Evolutionary conservation across 2,329 filamentous ascomycete genomes (phyloP), one percentile per base, ranked within the genome.

Genomic region (Aspergillus novoparasiticus): DNA sequence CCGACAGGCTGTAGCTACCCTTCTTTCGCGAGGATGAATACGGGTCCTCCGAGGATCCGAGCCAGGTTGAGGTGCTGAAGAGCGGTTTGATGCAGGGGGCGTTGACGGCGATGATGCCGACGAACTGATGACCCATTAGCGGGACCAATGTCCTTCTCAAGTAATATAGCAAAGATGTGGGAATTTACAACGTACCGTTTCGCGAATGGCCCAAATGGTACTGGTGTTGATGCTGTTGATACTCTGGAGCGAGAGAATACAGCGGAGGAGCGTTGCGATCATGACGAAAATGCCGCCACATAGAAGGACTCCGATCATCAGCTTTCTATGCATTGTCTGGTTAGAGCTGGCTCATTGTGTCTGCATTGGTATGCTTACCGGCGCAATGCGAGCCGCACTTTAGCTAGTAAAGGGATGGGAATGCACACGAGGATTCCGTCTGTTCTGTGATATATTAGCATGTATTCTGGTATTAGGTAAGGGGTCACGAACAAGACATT

Each of bases 261-360:
- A 81, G n/a, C 80, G 79, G 41, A 82, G 70, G 0, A 82, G 64
- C 1, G 80, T 76, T 26, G 79, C 79, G 9, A 77, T 66, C 63
- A 82, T 80, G 60, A 82, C 76, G 63, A 82, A 82, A n/a, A 82
- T 45, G 4, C 80, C 79, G 3, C 79, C 78, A 57, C 78, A 82
- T 12, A 82, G 78, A 0, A 81, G 71, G 5, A 79, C 34, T 1
- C 75, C 74, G 50, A 81, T 76, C 19, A 78, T 68, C 3, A 81
- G 21, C 67, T 82, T 82, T 4, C 71, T 72, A 30, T 48, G 28
- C 4, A 12, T n/a, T 4, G 10, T 16, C 21, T 3, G 28, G 28
- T 51, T 32, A 14, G 10, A n/a, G 32, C 11, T 19, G 16, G 46
- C 16, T 4, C 14, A 5, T 19, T 30, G 26, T 30, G 14, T 28